These are phyloP conservation scores for Meyerozyma carpophila DNA, from an alignment of 1,139 yeast species.

Conservation along the genomic window DNA sequence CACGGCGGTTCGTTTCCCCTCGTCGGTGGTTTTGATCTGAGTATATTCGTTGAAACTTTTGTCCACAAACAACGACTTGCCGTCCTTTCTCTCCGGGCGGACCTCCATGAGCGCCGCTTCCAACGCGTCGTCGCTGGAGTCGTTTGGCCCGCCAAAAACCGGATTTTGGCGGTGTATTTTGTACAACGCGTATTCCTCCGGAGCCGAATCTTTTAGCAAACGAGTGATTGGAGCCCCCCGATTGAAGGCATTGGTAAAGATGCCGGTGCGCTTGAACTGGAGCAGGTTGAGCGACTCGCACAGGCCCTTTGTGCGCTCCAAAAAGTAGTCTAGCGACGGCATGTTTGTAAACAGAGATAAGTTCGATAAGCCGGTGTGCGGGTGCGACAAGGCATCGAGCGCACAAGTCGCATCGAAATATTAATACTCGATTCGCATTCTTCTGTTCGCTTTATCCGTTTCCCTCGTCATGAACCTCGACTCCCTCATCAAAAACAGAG, in stretches of 20 bases:
- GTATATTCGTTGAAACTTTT: constrained; percentile 16
- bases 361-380: background rate
- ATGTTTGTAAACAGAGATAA: constrained; percentile 11
- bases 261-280: constrained; percentile 8
- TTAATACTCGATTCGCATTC: background rate
- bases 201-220: constrained; percentile 9
- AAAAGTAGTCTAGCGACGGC: constrained; percentile 20
- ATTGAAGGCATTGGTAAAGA: constrained; percentile 12
- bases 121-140: background rate
- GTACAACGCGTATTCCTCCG: constrained; percentile 9
- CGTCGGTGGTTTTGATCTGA: constrained; percentile 6
- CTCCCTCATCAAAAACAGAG: constrained; percentile 17
- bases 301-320: constrained; percentile 21
- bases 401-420: too few relatives aligned
- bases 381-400: background rate
- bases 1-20: constrained; percentile 18
- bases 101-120: constrained; percentile 10
- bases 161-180: constrained; percentile 4
- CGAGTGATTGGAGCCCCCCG: constrained; percentile 9
- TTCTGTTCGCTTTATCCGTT: too few relatives aligned
- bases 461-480: background rate
- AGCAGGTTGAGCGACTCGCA: constrained; percentile 7
- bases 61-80: constrained; percentile 25
- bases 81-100: constrained; percentile 34
- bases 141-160: background rate